These are phyloP conservation scores for Oenanthe sinensis DNA, from an alignment of 129 eudicot genomes.

Conservation along the genomic window DNA sequence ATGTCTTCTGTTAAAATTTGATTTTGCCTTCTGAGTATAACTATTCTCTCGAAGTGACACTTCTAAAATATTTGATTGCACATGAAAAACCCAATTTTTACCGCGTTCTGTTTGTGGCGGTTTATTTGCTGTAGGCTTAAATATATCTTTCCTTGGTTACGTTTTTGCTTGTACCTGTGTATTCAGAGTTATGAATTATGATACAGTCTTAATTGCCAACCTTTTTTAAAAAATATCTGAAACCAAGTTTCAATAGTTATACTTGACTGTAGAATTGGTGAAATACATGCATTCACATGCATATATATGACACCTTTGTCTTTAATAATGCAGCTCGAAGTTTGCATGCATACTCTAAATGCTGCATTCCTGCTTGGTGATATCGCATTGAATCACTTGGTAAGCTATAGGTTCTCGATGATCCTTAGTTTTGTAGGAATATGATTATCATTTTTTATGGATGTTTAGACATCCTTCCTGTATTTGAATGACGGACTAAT, in stretches of 20 bases:
- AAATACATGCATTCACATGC: background rate
- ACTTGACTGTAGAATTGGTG: background rate
- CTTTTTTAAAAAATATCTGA: background rate
- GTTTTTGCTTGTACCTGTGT: background rate
- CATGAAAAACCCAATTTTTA: background rate
- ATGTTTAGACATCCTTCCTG: background rate
- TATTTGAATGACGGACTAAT: constrained; percentile 9
- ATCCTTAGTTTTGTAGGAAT: background rate
- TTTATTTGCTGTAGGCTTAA: background rate
- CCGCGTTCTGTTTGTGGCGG: background rate
- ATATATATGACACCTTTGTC: constrained; percentile 8
- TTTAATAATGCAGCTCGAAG: constrained; percentile 38
- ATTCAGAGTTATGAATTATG: background rate
- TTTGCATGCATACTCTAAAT: constrained; percentile 73
- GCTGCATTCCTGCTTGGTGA: constrained; percentile 68
- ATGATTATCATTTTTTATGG: background rate
- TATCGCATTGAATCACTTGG: constrained; percentile 50
- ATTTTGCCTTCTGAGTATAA: background rate
- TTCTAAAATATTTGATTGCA: background rate
- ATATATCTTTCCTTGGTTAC: background rate
- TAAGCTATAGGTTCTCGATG: constrained; percentile 21
- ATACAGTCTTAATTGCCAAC: background rate
- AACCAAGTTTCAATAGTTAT: background rate
- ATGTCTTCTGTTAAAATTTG: background rate
- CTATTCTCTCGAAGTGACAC: background rate